Percentiles rank a stretch among this genome's conserved stretches.
Conservation (phyloP, 2,329 filamentous ascomycete species). For the Fusarium cyanostomum region DNA sequence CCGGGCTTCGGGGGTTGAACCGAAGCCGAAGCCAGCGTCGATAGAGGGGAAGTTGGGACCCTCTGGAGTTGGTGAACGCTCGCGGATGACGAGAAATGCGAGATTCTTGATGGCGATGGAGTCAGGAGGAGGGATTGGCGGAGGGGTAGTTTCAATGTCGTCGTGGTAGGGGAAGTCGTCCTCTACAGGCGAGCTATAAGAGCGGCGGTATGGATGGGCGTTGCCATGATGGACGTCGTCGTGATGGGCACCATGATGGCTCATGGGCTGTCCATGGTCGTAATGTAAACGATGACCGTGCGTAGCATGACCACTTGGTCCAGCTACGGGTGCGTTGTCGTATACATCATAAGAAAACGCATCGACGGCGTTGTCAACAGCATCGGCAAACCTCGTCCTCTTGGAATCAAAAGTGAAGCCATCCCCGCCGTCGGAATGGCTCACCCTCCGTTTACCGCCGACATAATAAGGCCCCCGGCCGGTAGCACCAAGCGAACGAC, state of each 20-base stretch:
- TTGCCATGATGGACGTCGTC: constrained; percentile 16
- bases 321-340: constrained; percentile 12
- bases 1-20: constrained; percentile 26
- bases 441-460: constrained; percentile 53
- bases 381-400: constrained; percentile 34
- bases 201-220: constrained; percentile 10
- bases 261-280: constrained; percentile 5
- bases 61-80: constrained; percentile 44
- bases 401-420: constrained; percentile 38
- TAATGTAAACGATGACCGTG: constrained; percentile 4
- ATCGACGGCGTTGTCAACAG: background rate
- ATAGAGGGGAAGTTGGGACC: constrained; percentile 25
- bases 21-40: constrained; percentile 29
- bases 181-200: constrained; percentile 13
- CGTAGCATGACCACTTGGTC: constrained; percentile 16
- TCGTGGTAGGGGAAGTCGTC: constrained; percentile 22
- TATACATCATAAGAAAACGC: constrained; percentile 28
- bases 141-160: constrained; percentile 21
- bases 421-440: constrained; percentile 48
- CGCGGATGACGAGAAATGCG: constrained; percentile 53
- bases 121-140: constrained; percentile 28
- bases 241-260: constrained; percentile 14
- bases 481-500: constrained; percentile 42
- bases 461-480: constrained; percentile 43
- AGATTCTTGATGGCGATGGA: constrained; percentile 47